Evolutionary conservation across 345 rosid genomes (phyloP).

Genomic region (Eucalyptus erythrocorys): DNA sequence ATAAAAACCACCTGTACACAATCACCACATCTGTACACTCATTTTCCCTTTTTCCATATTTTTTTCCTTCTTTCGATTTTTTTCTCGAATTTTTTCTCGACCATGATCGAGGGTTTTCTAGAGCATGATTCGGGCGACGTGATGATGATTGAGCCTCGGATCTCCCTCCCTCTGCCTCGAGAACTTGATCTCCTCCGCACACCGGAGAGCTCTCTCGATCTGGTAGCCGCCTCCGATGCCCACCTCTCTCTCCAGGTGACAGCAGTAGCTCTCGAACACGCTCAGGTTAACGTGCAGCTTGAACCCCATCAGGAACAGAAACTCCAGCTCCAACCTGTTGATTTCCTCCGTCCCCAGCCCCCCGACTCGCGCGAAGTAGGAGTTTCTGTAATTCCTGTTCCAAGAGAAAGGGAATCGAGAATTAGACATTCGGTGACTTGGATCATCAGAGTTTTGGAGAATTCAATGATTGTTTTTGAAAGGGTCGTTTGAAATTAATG

Average conservation of each 20-base stretch:
- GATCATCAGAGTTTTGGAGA: not conserved
- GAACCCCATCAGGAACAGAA: slow-evolving; percentile 83
- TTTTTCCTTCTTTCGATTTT: not conserved
- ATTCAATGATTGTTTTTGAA: not conserved
- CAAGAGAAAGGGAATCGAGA: not conserved
- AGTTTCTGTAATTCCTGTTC: slow-evolving; percentile 73
- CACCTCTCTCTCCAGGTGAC: slow-evolving; percentile 87
- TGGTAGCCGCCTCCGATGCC: slow-evolving; percentile 85
- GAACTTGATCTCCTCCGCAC: slow-evolving; percentile 83
- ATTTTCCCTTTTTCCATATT: not conserved
- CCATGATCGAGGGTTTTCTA: not conserved
- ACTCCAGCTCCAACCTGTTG: slow-evolving; percentile 68
- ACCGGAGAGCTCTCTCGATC: slow-evolving; percentile 67
- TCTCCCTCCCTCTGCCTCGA: slow-evolving; percentile 17
- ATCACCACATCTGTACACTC: not conserved
- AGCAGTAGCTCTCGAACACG: slow-evolving; percentile 86
- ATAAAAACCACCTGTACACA: not conserved
- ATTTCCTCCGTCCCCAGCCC: slow-evolving; percentile 62
- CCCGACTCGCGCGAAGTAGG: slow-evolving; percentile 75
- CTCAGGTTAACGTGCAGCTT: slow-evolving; percentile 79
- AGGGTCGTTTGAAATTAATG: not conserved
- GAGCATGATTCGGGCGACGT: slow-evolving; percentile 47
- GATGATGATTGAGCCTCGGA: slow-evolving; percentile 33
- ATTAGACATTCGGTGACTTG: not conserved
- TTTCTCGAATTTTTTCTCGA: not conserved